Percentiles rank a stretch among this genome's conserved stretches.
Conservation (phyloP, 192 early-diverging fungal species). For the Funneliformis geosporum region DNA sequence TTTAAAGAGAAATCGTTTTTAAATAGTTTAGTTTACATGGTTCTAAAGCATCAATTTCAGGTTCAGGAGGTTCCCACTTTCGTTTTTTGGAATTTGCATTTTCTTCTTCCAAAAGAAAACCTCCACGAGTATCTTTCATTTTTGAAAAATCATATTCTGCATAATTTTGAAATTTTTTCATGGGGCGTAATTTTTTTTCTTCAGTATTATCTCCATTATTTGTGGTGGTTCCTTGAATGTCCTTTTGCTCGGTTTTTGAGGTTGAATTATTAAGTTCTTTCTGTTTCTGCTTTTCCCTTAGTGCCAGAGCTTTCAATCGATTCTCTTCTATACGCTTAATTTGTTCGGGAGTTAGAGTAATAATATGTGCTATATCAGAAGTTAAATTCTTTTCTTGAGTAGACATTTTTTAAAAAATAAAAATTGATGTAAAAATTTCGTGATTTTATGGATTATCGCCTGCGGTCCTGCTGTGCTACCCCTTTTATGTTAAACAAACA, state of each 20-base stretch:
- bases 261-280: neutral
- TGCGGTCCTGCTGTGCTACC: no score
- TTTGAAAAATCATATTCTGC: constrained; percentile 85
- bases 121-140: constrained; percentile 85
- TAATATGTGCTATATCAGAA: neutral
- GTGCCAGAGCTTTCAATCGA: constrained; percentile 11
- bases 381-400: neutral
- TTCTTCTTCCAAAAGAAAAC: constrained; percentile 74
- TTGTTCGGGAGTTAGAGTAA: neutral
- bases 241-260: neutral
- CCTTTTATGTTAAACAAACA: no score
- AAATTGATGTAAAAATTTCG: neutral
- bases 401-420: neutral
- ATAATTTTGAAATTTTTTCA: constrained; percentile 44
- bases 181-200: constrained; percentile 25
- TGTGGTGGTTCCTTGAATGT: neutral
- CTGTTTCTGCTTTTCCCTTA: neutral
- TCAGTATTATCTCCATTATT: neutral
- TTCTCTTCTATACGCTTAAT: constrained; percentile 25
- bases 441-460: no score
- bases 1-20: neutral
- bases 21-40: constrained; percentile 46
- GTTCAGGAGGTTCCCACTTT: constrained; percentile 45
- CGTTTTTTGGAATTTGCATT: constrained; percentile 32
- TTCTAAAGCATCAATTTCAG: constrained; percentile 37